Evolutionary conservation across 805 yeast species (phyloP).

Genomic region (Wickerhamomyces hampshirensis): DNA sequence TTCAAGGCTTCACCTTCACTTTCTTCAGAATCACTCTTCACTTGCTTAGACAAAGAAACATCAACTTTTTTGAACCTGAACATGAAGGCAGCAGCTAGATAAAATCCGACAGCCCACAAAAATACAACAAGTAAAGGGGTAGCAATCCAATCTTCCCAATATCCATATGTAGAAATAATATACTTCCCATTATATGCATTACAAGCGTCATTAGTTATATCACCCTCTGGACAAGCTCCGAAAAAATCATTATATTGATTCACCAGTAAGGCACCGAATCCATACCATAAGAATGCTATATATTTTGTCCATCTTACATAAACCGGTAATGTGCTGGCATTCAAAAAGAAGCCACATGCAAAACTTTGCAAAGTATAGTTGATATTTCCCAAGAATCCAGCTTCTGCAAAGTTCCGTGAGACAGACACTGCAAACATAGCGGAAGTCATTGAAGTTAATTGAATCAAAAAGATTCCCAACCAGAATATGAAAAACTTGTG

Average conservation of each 20-base stretch:
- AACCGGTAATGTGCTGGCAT: constrained; percentile 70
- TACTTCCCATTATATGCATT: constrained; percentile 47
- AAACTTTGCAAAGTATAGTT: constrained; percentile 51
- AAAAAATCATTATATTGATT: constrained; percentile 59
- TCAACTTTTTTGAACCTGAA: constrained; percentile 39
- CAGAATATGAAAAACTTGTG: constrained; percentile 56
- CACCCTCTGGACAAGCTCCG: constrained; percentile 51
- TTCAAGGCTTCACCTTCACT: neutral
- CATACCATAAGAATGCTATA: constrained; percentile 72
- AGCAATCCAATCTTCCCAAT: constrained; percentile 56
- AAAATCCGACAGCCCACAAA: constrained; percentile 55
- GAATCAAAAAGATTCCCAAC: constrained; percentile 50
- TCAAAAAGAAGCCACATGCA: constrained; percentile 79
- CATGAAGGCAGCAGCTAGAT: constrained; percentile 41
- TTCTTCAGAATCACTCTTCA: constrained; percentile 6
- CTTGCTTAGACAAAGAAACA: constrained; percentile 20
- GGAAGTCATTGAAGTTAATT: constrained; percentile 51
- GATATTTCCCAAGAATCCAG: constrained; percentile 20
- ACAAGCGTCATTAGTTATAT: constrained; percentile 28
- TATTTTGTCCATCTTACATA: constrained; percentile 85
- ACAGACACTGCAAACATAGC: constrained; percentile 37
- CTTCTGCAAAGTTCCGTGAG: constrained; percentile 23
- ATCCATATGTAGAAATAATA: constrained; percentile 55
- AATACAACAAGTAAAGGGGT: constrained; percentile 59
- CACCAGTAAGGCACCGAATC: constrained; percentile 62